phyloP scores from a whole-genome alignment of 208 protist species.

The Wallacemonas sp. region DNA sequence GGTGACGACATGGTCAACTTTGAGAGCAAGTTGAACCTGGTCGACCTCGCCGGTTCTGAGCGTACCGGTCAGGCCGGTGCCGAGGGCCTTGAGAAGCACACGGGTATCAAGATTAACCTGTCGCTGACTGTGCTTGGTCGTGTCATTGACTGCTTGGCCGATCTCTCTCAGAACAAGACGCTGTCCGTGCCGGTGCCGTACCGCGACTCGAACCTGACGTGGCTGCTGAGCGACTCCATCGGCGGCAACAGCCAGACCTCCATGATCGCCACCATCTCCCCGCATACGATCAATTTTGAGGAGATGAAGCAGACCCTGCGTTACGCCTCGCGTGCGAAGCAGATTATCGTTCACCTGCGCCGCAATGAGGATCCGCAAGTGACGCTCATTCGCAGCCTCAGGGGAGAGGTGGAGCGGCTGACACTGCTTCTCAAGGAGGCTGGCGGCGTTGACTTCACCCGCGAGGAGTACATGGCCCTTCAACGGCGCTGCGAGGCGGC shows the following conservation, averaged over 20 bases:
- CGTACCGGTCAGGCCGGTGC: constrained; percentile 67
- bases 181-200: constrained; percentile 40
- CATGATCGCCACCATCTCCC: constrained; percentile 90
- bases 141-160: constrained; percentile 85
- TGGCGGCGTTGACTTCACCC: constrained; percentile 25
- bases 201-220: constrained; percentile 61
- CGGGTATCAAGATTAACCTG: constrained; percentile 92
- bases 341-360: constrained; percentile 75
- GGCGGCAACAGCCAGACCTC: constrained; percentile 81
- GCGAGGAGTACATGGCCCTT: constrained; percentile 17
- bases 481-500: constrained; percentile 22
- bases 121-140: constrained; percentile 91
- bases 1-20: constrained; percentile 45
- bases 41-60: constrained; percentile 94
- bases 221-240: constrained; percentile 65
- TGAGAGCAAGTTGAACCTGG: constrained; percentile 88
- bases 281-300: constrained; percentile 68
- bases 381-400: constrained; percentile 30
- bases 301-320: constrained; percentile 84
- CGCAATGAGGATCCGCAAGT: constrained; percentile 82
- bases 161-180: constrained; percentile 65
- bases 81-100: constrained; percentile 60
- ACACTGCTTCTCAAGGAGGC: constrained; percentile 33
- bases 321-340: constrained; percentile 71
- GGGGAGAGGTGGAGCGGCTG: constrained; percentile 38